phyloP scores from a whole-genome alignment of 169 alveolate genomes.

The Eimeria acervulina region DNA sequence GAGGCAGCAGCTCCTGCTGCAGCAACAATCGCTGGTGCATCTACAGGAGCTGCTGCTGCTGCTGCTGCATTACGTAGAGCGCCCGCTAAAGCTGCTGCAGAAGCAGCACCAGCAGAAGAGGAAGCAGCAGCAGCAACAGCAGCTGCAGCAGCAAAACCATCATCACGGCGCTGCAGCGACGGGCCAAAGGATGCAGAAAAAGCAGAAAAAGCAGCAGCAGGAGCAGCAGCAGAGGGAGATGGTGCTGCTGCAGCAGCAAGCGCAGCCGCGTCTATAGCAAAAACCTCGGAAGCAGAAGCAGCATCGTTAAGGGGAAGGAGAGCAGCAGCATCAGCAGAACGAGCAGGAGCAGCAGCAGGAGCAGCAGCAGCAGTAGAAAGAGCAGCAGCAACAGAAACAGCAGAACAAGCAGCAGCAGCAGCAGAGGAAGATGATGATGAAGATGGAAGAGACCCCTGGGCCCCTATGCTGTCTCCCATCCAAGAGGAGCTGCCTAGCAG shows the following conservation, averaged over 20 bases:
- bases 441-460: constrained; percentile 38
- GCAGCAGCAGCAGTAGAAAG: constrained; percentile 2
- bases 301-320: neutral
- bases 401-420: constrained; percentile 55
- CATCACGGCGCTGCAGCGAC: neutral
- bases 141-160: neutral
- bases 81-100: neutral
- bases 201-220: constrained; percentile 25
- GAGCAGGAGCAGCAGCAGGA: constrained; percentile 6
- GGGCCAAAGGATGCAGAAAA: neutral
- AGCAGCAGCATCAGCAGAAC: constrained; percentile 40
- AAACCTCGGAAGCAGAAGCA: neutral
- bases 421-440: constrained; percentile 39
- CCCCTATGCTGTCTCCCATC: constrained; percentile 3
- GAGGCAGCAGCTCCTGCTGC: neutral
- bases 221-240: neutral
- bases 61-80: neutral
- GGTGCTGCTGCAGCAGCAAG: constrained; percentile 14
- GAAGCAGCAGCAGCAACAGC: constrained; percentile 22
- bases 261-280: neutral
- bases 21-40: neutral
- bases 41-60: neutral
- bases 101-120: neutral
- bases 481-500: neutral
- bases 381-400: constrained; percentile 9